Percentiles rank a stretch among this genome's conserved stretches.
phyloP scores from a whole-genome alignment of 805 yeast genomes.

The Suhomyces tanzawaensis region DNA sequence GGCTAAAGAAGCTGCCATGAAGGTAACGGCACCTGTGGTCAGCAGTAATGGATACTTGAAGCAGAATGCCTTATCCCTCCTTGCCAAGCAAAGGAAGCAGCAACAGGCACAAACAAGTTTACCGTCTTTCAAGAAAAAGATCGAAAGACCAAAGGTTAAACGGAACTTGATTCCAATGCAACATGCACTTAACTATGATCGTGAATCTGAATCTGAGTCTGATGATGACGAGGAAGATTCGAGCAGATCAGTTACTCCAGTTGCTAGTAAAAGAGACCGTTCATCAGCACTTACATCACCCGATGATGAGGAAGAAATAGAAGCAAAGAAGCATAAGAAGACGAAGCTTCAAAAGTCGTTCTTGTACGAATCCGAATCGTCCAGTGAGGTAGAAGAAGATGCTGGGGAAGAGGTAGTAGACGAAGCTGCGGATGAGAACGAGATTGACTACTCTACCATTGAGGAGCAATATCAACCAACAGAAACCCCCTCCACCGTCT shows the following conservation, averaged over 20 bases:
- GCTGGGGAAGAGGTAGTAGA: constrained; percentile 23
- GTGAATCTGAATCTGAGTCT: constrained; percentile 31
- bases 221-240: constrained; percentile 37
- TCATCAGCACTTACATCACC: background rate
- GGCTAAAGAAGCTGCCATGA: constrained; percentile 24
- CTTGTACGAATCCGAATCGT: constrained; percentile 31
- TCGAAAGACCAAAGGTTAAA: constrained; percentile 10
- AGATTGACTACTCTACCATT: constrained; percentile 25
- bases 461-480: constrained; percentile 51
- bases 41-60: constrained; percentile 15
- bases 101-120: constrained; percentile 13
- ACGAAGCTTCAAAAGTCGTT: constrained; percentile 24
- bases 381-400: constrained; percentile 24
- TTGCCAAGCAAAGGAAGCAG: constrained; percentile 20
- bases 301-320: constrained; percentile 17
- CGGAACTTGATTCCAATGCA: constrained; percentile 48
- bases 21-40: constrained; percentile 10
- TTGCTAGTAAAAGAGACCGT: constrained; percentile 28
- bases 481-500: constrained; percentile 55
- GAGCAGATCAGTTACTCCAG: constrained; percentile 37
- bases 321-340: constrained; percentile 24
- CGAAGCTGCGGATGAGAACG: constrained; percentile 15
- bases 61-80: constrained; percentile 25
- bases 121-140: constrained; percentile 37
- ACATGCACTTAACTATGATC: constrained; percentile 49